phyloP scores from a whole-genome alignment of 352 stramenopile species.

The Pythium guiyangense region DNA sequence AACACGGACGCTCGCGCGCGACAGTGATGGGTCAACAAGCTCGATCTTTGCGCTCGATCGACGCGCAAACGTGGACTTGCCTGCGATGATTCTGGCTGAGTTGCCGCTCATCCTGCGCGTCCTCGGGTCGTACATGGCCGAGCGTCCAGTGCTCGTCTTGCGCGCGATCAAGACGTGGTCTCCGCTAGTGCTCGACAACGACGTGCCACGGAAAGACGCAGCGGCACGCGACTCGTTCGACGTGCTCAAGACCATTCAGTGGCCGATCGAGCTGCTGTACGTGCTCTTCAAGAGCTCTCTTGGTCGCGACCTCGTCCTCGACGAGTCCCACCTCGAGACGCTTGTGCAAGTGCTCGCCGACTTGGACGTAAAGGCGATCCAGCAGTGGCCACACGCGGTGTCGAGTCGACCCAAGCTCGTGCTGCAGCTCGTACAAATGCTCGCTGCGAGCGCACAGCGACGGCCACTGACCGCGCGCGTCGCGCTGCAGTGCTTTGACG shows the following conservation, averaged over 20 bases:
- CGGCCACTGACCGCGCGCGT: background rate
- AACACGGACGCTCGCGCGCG: no score
- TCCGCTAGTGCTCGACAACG: background rate
- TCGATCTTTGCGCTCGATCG: no score
- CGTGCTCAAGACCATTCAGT: constrained; percentile 14
- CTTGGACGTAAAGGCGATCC: constrained; percentile 4
- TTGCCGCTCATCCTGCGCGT: no score
- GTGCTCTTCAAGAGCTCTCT: constrained; percentile 11
- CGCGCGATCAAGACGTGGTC: background rate
- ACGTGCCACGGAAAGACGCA: background rate
- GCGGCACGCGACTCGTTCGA: constrained; percentile 1
- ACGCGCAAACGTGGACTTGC: no score
- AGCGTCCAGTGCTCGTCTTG: background rate
- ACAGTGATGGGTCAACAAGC: no score
- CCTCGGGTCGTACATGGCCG: no score
- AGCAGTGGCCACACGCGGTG: constrained; percentile 1
- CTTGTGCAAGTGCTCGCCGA: background rate
- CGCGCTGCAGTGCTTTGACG: constrained; percentile 2
- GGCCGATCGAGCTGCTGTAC: constrained; percentile 19
- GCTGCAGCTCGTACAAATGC: constrained; percentile 1
- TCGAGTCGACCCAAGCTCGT: background rate
- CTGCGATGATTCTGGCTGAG: no score
- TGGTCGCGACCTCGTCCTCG: constrained; percentile 2
- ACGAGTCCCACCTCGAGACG: background rate
- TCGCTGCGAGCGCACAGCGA: background rate